Percentiles rank a stretch among this genome's conserved stretches.
Evolutionary conservation across 345 rosid species (phyloP).

Genomic region (Salix dunnii): DNA sequence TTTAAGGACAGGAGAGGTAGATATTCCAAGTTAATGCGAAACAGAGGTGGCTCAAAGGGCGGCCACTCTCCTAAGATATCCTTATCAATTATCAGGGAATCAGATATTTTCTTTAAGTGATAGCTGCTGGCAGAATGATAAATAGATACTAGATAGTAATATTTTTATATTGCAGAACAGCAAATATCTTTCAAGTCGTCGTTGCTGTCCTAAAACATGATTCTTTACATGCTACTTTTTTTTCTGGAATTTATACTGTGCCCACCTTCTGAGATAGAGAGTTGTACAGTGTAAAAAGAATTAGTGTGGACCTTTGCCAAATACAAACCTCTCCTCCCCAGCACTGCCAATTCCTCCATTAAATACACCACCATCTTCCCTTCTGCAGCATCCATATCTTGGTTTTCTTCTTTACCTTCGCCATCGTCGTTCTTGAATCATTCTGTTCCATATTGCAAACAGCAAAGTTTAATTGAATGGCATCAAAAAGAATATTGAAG

Average conservation of each 20-base stretch:
- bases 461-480: conserved; percentile 28
- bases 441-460: neutral
- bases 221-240: conserved; percentile 19
- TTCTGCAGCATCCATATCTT: neutral
- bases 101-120: no score
- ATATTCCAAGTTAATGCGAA: neutral
- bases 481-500: conserved; percentile 58
- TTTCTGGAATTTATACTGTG: conserved; percentile 41
- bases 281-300: conserved; percentile 14
- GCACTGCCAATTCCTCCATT: conserved; percentile 21
- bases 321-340: conserved; percentile 12
- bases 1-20: neutral
- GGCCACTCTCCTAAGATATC: no score
- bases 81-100: no score
- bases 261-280: conserved; percentile 27
- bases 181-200: neutral
- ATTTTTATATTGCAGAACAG: neutral
- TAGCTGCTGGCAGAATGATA: no score
- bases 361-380: conserved; percentile 21
- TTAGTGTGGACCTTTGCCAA: conserved; percentile 20
- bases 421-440: neutral
- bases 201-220: neutral
- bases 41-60: neutral
- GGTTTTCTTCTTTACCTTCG: conserved; percentile 4
- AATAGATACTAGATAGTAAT: no score